Evolutionary conservation across 495 filamentous ascomycete genomes (phyloP), one percentile per base, ranked within the genome.

Genomic region (Lindgomyces ingoldianus): DNA sequence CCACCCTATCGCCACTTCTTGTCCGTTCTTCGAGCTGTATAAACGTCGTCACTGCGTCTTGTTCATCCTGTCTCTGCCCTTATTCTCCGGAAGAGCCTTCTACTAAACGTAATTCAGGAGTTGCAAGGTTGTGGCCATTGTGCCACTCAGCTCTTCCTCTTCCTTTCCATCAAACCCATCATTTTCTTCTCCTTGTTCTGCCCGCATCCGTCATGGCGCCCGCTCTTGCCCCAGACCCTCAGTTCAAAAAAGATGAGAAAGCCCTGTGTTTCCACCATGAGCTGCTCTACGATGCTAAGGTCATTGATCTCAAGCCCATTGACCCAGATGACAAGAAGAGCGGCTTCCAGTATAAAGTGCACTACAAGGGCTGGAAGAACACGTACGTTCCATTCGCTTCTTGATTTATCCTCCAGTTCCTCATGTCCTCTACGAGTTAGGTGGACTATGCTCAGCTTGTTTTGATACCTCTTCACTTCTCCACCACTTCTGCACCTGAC

Each of bases 281-380:
- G 62, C 85, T 98, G 72, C 84, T 98, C 18, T 98, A 98, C 73
- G 94, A 98, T 76, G 93, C 94, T 60, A 97, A 97, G 77, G 87
- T 98, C 44, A 80, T 96, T 36, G 93, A 97, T 45, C 75, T 83
- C 30, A 82, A 81, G 57, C 82, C 85, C 54, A 81, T 83, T 47
- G 80, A 89, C 44, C 78, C 81, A 11, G 84, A 83, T 22, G 87
- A 90, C 75, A 87, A 87, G 75, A 89, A 89, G 70, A 90, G 87
- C 48, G 82, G 86, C 44, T 89, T 83, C 62, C 85, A 89, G 72
- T 98, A 94, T 74, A 89, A 89, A 65, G 91, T 98, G 49, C 94
- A 98, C 76, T 98, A 98, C 78, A 97, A 97, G 75, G 94, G 94
- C 63, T 98, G 94, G 94, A 98, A 98, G 78, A 90, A 90, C 73